Conservation (phyloP, 352 stramenopile species). For the Pythium monospermum region DNA sequence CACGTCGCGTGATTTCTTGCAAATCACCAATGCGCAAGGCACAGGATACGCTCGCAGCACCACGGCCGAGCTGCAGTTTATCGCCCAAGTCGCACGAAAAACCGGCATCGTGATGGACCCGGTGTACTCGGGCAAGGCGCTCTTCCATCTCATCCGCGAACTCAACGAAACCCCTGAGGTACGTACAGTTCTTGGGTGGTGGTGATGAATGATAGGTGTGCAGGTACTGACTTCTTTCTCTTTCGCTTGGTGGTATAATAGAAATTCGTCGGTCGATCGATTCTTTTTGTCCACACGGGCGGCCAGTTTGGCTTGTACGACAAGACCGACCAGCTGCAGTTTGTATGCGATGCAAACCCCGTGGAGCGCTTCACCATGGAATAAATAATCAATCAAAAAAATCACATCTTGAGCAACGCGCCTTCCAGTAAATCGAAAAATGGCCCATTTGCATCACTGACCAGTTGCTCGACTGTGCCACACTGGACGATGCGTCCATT, state of each 20-base stretch:
- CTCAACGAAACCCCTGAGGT: constrained; percentile 64
- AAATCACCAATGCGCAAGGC: constrained; percentile 79
- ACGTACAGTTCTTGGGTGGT: not conserved
- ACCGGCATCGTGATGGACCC: constrained; percentile 83
- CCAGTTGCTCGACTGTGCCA: constrained; percentile 17
- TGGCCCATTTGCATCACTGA: constrained; percentile 14
- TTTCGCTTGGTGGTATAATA: constrained; percentile 6
- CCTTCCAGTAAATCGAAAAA: constrained; percentile 22
- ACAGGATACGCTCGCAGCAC: constrained; percentile 79
- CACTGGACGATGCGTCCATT: constrained; percentile 54
- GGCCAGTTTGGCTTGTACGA: constrained; percentile 90
- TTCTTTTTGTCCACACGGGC: constrained; percentile 91
- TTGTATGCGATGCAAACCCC: constrained; percentile 40
- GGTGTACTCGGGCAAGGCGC: constrained; percentile 84
- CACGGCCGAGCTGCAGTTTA: constrained; percentile 72
- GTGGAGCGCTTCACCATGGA: constrained; percentile 63
- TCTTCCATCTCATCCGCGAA: constrained; percentile 78
- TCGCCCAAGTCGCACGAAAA: constrained; percentile 56
- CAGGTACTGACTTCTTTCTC: not conserved
- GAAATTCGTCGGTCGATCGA: constrained; percentile 79
- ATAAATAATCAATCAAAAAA: not conserved
- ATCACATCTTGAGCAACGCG: constrained; percentile 12
- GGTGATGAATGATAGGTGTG: not conserved
- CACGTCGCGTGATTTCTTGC: constrained; percentile 63
- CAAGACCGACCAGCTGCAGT: constrained; percentile 75